These are phyloP conservation scores for Penicillium macrosclerotiorum DNA, from an alignment of 495 filamentous ascomycete species.

Conservation along the genomic window DNA sequence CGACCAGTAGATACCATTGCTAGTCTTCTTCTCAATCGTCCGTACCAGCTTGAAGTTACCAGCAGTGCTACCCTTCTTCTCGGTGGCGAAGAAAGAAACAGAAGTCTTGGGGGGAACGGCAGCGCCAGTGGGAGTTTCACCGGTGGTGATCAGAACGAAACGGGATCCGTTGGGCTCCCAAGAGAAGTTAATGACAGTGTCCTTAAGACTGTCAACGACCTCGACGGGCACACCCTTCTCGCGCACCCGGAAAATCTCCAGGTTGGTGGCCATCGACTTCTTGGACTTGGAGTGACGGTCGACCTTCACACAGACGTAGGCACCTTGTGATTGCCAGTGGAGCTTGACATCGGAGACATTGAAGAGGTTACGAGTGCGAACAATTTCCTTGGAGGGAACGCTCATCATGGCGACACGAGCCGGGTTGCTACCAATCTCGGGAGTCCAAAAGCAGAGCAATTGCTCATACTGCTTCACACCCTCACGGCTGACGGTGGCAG, in stretches of 20 bases:
- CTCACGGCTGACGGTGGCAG: conserved; percentile 72
- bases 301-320: conserved; percentile 96
- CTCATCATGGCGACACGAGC: conserved; percentile 95
- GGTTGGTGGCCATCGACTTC: conserved; percentile 92
- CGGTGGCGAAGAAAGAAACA: conserved; percentile 93
- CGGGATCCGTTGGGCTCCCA: conserved; percentile 98
- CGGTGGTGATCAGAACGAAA: conserved; percentile 95
- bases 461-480: conserved; percentile 89
- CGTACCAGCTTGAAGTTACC: conserved; percentile 95
- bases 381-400: conserved; percentile 88
- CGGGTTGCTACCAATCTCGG: conserved; percentile 97
- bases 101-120: conserved; percentile 92
- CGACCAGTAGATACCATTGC: conserved; percentile 99
- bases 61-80: conserved; percentile 77
- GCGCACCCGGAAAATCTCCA: conserved; percentile 94
- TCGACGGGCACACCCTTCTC: conserved; percentile 98
- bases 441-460: conserved; percentile 97
- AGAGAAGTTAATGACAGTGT: conserved; percentile 97
- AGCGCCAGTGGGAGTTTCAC: conserved; percentile 72
- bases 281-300: conserved; percentile 98
- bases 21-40: conserved; percentile 96
- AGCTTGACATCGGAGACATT: conserved; percentile 96
- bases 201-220: conserved; percentile 94
- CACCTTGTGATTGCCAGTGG: conserved; percentile 87
- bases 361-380: conserved; percentile 93